These are phyloP conservation scores for Cornus florida DNA, from an alignment of 148 eudicot genomes.

Conservation along the genomic window DNA sequence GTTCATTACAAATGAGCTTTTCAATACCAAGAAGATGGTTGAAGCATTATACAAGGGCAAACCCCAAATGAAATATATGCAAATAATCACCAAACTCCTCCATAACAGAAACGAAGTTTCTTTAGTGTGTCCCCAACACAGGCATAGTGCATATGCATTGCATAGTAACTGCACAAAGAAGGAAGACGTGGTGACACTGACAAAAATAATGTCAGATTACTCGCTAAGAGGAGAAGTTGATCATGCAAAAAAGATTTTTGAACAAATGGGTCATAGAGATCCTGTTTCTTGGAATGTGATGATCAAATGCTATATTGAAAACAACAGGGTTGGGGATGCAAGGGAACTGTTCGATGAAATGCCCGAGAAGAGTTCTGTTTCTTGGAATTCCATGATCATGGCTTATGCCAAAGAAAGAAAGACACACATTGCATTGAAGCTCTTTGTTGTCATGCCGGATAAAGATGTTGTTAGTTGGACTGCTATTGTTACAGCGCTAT, in stretches of 20 bases:
- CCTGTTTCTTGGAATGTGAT: slow-evolving; percentile 34
- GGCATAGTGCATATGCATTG: not conserved
- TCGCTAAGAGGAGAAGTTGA: slow-evolving; percentile 23
- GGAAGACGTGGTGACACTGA: slow-evolving; percentile 11
- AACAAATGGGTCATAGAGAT: slow-evolving; percentile 20
- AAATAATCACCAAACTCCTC: slow-evolving; percentile 3
- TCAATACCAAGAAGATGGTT: slow-evolving; percentile 1
- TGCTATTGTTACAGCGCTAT: slow-evolving; percentile 24
- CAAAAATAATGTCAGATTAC: slow-evolving; percentile 24
- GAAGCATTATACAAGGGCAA: not conserved
- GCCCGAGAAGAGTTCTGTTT: slow-evolving; percentile 22
- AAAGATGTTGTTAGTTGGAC: slow-evolving; percentile 32
- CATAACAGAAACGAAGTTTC: not conserved
- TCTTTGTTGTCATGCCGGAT: slow-evolving; percentile 26
- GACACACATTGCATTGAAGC: slow-evolving; percentile 28
- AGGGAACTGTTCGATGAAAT: slow-evolving; percentile 37
- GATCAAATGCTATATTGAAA: slow-evolving; percentile 27
- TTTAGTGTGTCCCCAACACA: slow-evolving; percentile 6
- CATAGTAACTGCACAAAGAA: not conserved
- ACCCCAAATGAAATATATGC: slow-evolving; percentile 4
- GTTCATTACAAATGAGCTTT: not conserved
- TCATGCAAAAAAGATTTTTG: slow-evolving; percentile 24
- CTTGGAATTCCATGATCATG: slow-evolving; percentile 34
- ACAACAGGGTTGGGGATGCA: slow-evolving; percentile 19
- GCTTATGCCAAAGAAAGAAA: slow-evolving; percentile 26